Percentiles rank a stretch among this genome's conserved stretches.
Evolutionary conservation across 2,329 filamentous ascomycete species (phyloP).

Genomic region (Trichophyton simii): DNA sequence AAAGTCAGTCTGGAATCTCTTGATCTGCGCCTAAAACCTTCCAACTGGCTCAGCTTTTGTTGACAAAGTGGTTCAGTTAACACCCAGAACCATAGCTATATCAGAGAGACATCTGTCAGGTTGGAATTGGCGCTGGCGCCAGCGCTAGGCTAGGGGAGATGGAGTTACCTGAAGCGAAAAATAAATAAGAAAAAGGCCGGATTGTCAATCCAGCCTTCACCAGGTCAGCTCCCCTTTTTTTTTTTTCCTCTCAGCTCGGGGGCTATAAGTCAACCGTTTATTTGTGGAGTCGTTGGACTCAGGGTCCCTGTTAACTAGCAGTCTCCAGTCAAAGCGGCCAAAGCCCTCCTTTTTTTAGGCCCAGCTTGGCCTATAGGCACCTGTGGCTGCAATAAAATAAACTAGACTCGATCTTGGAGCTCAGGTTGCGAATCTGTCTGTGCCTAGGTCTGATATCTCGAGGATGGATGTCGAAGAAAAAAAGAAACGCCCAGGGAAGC

Average conservation of each 20-base stretch:
- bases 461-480: not conserved
- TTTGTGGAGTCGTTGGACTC: not conserved
- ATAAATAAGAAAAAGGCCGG: not conserved
- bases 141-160: not conserved
- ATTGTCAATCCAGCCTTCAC: not conserved
- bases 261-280: not conserved
- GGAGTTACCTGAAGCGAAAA: slow-evolving; percentile 3
- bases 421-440: not conserved
- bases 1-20: slow-evolving; percentile 6
- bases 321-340: not conserved
- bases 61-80: not conserved
- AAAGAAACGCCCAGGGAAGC: not conserved
- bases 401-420: not conserved
- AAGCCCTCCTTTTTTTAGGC: not conserved
- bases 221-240: not conserved
- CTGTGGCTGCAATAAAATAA: not conserved
- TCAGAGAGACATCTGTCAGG: not conserved
- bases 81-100: not conserved
- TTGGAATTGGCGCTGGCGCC: not conserved
- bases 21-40: slow-evolving; percentile 4
- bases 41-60: not conserved
- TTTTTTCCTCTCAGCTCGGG: not conserved
- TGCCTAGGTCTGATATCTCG: not conserved
- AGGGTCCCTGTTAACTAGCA: not conserved
- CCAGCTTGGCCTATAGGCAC: not conserved